Percentiles rank a stretch among this genome's conserved stretches.
phyloP scores from a whole-genome alignment of 2,329 filamentous ascomycete genomes.

The Penicillium aurantiogriseum region DNA sequence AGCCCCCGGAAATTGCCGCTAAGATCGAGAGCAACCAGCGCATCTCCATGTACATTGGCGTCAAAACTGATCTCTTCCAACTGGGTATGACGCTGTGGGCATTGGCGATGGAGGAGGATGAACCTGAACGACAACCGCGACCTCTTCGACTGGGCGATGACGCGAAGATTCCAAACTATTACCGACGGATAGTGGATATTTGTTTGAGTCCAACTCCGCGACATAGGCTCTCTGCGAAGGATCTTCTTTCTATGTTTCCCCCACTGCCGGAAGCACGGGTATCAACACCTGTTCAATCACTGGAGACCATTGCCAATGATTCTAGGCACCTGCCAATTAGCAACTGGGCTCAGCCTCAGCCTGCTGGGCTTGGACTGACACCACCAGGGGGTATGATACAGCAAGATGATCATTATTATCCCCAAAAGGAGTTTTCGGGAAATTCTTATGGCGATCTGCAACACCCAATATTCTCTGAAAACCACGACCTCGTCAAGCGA shows the following conservation, averaged over 20 bases:
- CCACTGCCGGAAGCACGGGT: slow-evolving; percentile 13
- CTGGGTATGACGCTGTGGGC: slow-evolving; percentile 97
- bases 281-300: slow-evolving; percentile 12
- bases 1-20: slow-evolving; percentile 83
- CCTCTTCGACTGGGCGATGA: slow-evolving; percentile 63
- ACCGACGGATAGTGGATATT: slow-evolving; percentile 68
- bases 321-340: slow-evolving; percentile 4
- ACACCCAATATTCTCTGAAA: slow-evolving; percentile 12
- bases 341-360: slow-evolving; percentile 6
- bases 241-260: slow-evolving; percentile 70
- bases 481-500: slow-evolving; percentile 17
- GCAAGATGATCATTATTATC: slow-evolving; percentile 2
- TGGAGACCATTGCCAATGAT: slow-evolving; percentile 1
- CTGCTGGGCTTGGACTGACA: not conserved
- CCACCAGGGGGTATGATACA: not conserved
- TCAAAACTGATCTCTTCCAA: slow-evolving; percentile 95
- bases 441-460: slow-evolving; percentile 2
- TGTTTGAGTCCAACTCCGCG: slow-evolving; percentile 76
- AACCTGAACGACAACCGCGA: slow-evolving; percentile 75
- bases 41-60: slow-evolving; percentile 95
- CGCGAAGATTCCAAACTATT: slow-evolving; percentile 69
- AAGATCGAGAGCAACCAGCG: slow-evolving; percentile 85
- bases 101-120: slow-evolving; percentile 80
- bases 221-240: slow-evolving; percentile 68
- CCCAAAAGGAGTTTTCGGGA: slow-evolving; percentile 6